phyloP scores from a whole-genome alignment of 148 eudicot genomes.

The Fagopyrum homotropicum region DNA sequence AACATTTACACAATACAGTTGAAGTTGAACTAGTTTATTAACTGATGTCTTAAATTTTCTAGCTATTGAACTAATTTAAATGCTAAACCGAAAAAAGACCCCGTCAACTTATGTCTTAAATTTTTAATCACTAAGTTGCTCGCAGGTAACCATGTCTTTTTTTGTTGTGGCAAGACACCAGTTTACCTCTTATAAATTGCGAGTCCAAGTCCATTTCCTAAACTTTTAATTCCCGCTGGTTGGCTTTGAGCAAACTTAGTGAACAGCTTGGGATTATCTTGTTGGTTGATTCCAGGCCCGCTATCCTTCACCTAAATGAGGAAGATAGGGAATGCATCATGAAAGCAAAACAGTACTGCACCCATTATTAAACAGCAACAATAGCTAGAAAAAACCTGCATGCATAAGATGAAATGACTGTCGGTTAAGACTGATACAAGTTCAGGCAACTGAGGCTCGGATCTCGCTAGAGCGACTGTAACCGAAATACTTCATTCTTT shows the following conservation, averaged over 20 bases:
- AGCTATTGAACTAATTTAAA: too few relatives aligned
- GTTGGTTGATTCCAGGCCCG: slow-evolving; percentile 73
- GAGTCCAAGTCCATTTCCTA: slow-evolving; percentile 78
- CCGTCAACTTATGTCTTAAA: too few relatives aligned
- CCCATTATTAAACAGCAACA: not conserved
- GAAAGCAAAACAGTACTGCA: not conserved
- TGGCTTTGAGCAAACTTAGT: slow-evolving; percentile 69
- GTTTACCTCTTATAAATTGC: slow-evolving; percentile 82
- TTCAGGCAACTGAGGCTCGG: slow-evolving; percentile 60
- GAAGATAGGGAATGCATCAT: not conserved
- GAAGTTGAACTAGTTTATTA: too few relatives aligned
- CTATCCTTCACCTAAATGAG: slow-evolving; percentile 69
- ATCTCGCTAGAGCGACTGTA: slow-evolving; percentile 43
- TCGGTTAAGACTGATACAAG: slow-evolving; percentile 50
- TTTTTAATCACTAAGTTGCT: too few relatives aligned
- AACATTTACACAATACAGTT: too few relatives aligned
- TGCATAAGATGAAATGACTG: slow-evolving; percentile 54
- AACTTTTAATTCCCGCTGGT: slow-evolving; percentile 34
- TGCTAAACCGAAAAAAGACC: too few relatives aligned
- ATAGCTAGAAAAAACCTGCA: slow-evolving; percentile 44
- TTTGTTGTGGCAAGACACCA: not conserved
- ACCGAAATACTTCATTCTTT: slow-evolving; percentile 74
- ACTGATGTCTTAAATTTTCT: too few relatives aligned
- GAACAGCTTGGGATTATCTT: slow-evolving; percentile 77
- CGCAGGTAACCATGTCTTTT: too few relatives aligned